Evolutionary conservation across 2,329 filamentous ascomycete genomes (phyloP).

Genomic region (Grosmannia huntii): DNA sequence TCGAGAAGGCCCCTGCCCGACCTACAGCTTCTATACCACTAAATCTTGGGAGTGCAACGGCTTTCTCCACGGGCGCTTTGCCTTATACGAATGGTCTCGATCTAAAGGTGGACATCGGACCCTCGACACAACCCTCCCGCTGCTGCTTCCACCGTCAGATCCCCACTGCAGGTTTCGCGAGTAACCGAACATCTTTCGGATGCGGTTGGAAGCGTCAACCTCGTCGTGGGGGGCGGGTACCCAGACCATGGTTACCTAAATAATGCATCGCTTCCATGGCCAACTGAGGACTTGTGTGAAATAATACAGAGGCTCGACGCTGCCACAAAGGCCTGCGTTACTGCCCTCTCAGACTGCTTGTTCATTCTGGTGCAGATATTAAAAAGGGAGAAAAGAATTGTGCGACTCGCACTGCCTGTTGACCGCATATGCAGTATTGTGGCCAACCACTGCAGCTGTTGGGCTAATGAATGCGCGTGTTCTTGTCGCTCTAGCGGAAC

Average conservation of each 20-base stretch:
- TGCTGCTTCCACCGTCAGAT: not conserved
- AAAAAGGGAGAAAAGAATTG: not conserved
- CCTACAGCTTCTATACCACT: not conserved
- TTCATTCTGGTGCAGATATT: not conserved
- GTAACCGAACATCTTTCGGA: not conserved
- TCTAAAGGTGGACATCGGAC: not conserved
- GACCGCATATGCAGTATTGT: not conserved
- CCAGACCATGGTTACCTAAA: too few relatives aligned
- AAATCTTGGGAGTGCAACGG: not conserved
- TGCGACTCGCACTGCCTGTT: not conserved
- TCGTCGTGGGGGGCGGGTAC: not conserved
- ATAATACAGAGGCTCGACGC: not conserved
- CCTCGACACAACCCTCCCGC: not conserved
- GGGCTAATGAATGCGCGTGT: not conserved
- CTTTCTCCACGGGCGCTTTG: not conserved
- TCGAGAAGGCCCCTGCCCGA: not conserved
- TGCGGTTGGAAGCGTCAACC: not conserved
- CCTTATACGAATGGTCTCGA: not conserved
- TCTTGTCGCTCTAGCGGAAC: not conserved
- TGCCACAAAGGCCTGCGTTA: not conserved
- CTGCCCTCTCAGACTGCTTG: not conserved
- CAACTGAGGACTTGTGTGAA: not conserved
- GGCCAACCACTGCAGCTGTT: not conserved
- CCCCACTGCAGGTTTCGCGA: not conserved
- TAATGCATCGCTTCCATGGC: not conserved